Conservation (phyloP, 768 basidiomycete species). For the Ramaria rubella region DNA sequence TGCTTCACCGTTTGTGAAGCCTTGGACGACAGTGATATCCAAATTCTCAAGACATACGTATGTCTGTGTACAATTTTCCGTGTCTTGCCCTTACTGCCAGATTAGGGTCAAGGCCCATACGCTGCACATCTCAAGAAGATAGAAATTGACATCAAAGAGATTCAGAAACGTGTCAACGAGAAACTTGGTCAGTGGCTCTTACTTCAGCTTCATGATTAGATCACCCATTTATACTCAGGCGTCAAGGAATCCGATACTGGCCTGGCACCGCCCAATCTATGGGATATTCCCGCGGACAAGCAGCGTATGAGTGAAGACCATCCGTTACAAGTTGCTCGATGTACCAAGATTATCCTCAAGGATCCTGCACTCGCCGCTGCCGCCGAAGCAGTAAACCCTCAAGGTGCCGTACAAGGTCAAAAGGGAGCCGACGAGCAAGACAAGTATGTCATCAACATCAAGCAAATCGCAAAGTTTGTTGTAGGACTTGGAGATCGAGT, state of each 20-base stretch:
- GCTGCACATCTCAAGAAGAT: conserved; percentile 81
- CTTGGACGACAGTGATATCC: conserved; percentile 96
- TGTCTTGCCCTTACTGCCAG: conserved; percentile 2
- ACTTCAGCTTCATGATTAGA: background rate
- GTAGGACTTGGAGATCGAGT: conserved; percentile 96
- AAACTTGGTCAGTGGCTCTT: conserved; percentile 64
- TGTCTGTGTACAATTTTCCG: conserved; percentile 19
- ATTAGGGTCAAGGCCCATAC: conserved; percentile 98
- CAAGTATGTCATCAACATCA: conserved; percentile 99
- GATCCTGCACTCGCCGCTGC: conserved; percentile 70
- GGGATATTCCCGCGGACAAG: conserved; percentile 93
- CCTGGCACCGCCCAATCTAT: conserved; percentile 91
- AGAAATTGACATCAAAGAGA: conserved; percentile 88
- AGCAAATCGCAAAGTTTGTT: conserved; percentile 99
- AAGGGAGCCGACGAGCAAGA: conserved; percentile 99
- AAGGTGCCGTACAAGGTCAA: conserved; percentile 74
- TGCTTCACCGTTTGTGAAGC: conserved; percentile 38
- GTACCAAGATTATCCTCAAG: conserved; percentile 94
- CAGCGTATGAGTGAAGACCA: conserved; percentile 90
- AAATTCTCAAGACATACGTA: conserved; percentile 98
- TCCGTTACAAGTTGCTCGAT: conserved; percentile 92
- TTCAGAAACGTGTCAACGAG: conserved; percentile 96
- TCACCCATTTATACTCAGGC: conserved; percentile 36
- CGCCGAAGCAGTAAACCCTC: conserved; percentile 71
- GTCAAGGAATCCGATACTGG: conserved; percentile 99